These are phyloP conservation scores for Nephelium lappaceum DNA, from an alignment of 345 rosid species.

Conservation along the genomic window DNA sequence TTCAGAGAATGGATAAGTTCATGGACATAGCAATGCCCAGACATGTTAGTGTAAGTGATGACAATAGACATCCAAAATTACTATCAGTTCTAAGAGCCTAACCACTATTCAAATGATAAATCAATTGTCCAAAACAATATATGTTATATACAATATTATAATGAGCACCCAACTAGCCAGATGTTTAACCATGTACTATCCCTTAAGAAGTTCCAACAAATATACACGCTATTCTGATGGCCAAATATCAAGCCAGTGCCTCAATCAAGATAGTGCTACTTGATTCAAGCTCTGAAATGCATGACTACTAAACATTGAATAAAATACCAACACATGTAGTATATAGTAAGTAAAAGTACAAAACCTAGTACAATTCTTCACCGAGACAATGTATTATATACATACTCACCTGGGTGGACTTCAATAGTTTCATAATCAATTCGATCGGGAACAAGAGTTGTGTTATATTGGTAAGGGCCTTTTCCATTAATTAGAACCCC, in stretches of 20 bases:
- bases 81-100: not conserved
- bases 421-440: slow-evolving; percentile 74
- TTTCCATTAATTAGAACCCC: slow-evolving; percentile 98
- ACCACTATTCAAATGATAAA: not conserved
- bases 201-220: not conserved
- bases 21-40: not conserved
- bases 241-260: not conserved
- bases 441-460: slow-evolving; percentile 76
- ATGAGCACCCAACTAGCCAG: slow-evolving; percentile 4
- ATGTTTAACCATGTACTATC: not conserved
- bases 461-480: slow-evolving; percentile 91
- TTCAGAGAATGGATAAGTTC: not conserved
- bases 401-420: slow-evolving; percentile 86
- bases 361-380: not conserved
- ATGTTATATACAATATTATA: not conserved
- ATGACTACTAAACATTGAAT: not conserved
- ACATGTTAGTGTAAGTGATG: not conserved
- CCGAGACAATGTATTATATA: not conserved
- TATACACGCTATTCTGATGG: not conserved
- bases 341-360: not conserved
- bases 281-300: not conserved
- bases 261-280: not conserved
- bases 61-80: not conserved
- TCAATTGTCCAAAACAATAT: not conserved
- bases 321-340: not conserved